These are phyloP conservation scores for Serendipita sp. DNA, from an alignment of 768 basidiomycete species.

Conservation along the genomic window DNA sequence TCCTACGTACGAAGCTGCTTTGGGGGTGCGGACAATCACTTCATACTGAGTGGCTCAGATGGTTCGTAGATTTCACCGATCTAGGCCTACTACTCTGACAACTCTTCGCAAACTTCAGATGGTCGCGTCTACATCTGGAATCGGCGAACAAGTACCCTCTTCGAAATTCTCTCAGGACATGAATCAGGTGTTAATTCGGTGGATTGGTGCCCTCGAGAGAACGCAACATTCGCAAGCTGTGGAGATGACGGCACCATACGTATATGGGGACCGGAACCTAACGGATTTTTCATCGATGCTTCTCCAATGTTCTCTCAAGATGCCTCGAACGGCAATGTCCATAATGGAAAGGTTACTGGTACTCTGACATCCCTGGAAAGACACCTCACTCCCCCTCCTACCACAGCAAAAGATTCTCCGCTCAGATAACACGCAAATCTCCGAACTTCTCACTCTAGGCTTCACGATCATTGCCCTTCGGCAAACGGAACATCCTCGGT, in stretches of 20 bases:
- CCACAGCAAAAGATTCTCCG: background rate
- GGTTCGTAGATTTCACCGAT: slow-evolving; percentile 33
- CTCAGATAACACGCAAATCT: background rate
- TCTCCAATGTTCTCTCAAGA: slow-evolving; percentile 6
- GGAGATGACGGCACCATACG: slow-evolving; percentile 85
- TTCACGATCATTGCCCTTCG: background rate
- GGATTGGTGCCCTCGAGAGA: slow-evolving; percentile 84
- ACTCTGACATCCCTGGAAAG: background rate
- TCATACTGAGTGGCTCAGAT: slow-evolving; percentile 90
- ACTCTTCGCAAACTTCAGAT: slow-evolving; percentile 34
- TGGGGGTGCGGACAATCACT: slow-evolving; percentile 76
- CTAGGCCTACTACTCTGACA: background rate
- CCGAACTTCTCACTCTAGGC: background rate
- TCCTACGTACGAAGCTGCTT: slow-evolving; percentile 90
- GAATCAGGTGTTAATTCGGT: slow-evolving; percentile 88
- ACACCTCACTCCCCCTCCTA: background rate
- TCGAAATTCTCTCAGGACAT: slow-evolving; percentile 85
- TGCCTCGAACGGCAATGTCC: background rate
- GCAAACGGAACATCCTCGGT: background rate
- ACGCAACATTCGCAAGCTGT: slow-evolving; percentile 90
- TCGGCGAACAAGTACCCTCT: slow-evolving; percentile 59
- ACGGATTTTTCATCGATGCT: background rate
- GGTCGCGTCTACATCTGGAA: slow-evolving; percentile 94
- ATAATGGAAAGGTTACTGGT: background rate
- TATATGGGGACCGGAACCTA: slow-evolving; percentile 52